Base-by-base conservation (phyloP, 164 flowering plant genomes). In the Dillenia turbinata region DNA sequence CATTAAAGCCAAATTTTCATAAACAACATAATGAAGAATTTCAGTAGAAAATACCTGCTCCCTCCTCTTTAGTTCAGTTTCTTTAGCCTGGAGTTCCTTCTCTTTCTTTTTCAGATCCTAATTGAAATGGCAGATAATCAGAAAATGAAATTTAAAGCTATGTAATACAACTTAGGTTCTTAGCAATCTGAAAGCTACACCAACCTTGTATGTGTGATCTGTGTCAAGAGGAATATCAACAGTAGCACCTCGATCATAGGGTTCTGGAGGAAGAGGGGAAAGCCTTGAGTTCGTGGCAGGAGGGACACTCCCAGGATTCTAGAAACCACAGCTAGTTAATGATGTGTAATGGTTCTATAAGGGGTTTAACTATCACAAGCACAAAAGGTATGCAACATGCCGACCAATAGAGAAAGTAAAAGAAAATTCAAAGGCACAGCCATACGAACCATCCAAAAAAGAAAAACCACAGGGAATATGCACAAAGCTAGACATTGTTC, bases 251-350 rank as follows among this genome's bases (percentile, higher is more conserved):
- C 80, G 77, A 56, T 81, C 83, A 74, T 86, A 90, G 69, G 88
- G 98, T 69, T 94, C 98, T 51, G 86, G 95, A 60, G 96, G 95
- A 76, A 94, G 92, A 12, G 98, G 97, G 49, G 97, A 82, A 70
- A 89, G 90, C 79, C 96, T 85, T 40, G 94, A 82, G 68, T 83
- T 87, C 64, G 81, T 24, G 10, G 87, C 87, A 61, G 88, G 62
- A 47, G 91, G 83, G 62, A 73, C 88, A 66, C 81, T 79, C 49
- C 86, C 83, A 58, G 81, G 77, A 68, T 80, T 78, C 98, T 88
- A 73, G 15, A 71, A 63, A 59, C 51, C 45, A 50, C 48, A 47
- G n/a, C 49, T 14, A 50, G 47, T 51, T 15, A 47, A 57, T n/a
- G n/a, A 58, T n/a, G 33, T 9, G 26, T 53, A 45, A 58, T 45